These are phyloP conservation scores for Trypanosomatidae sp. DNA, from an alignment of 208 protist genomes.

Conservation along the genomic window DNA sequence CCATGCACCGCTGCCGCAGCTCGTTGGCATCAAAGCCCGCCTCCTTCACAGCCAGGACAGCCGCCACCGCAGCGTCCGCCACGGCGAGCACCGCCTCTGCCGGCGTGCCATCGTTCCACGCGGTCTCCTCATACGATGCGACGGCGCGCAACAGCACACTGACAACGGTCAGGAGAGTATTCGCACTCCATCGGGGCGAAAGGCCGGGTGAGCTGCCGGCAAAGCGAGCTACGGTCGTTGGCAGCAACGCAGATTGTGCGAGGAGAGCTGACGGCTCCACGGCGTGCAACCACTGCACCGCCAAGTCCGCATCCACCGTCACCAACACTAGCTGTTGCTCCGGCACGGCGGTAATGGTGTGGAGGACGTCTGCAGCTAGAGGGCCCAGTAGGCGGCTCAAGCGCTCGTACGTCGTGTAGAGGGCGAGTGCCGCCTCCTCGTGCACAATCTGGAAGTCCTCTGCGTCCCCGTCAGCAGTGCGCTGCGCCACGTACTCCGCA, in stretches of 20 bases:
- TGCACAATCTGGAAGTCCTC: slow-evolving; percentile 54
- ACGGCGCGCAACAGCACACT: slow-evolving; percentile 14
- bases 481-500: slow-evolving; percentile 31
- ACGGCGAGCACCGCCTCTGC: slow-evolving; percentile 1
- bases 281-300: slow-evolving; percentile 11
- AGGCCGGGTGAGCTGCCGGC: slow-evolving; percentile 5
- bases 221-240: slow-evolving; percentile 24
- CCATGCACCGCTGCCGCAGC: slow-evolving; percentile 1
- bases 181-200: neutral
- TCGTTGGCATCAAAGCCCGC: too few relatives aligned
- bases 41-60: neutral
- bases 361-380: slow-evolving; percentile 6
- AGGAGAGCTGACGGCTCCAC: slow-evolving; percentile 5
- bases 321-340: slow-evolving; percentile 15
- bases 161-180: slow-evolving; percentile 1
- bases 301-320: slow-evolving; percentile 3
- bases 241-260: slow-evolving; percentile 29
- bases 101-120: neutral
- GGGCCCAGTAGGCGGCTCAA: slow-evolving; percentile 38
- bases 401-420: slow-evolving; percentile 72
- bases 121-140: neutral
- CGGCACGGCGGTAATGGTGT: neutral
- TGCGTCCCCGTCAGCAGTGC: slow-evolving; percentile 12
- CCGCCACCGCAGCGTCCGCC: neutral
- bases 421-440: slow-evolving; percentile 41